A percentile compares a stretch with the other conserved stretches of the same genome.
These are phyloP conservation scores for Poa pratensis DNA, from an alignment of 176 grass and related monocot genomes.

Conservation along the genomic window DNA sequence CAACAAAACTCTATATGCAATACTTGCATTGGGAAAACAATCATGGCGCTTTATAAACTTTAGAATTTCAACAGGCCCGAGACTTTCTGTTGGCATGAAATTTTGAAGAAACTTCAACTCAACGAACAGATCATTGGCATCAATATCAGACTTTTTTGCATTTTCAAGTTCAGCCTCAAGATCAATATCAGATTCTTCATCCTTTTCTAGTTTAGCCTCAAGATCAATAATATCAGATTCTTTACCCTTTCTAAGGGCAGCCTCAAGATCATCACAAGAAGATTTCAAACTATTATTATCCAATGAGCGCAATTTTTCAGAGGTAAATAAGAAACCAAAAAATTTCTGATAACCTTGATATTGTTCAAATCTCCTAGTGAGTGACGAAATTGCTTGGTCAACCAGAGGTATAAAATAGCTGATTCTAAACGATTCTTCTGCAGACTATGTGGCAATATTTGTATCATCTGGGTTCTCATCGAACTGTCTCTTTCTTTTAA, in stretches of 20 bases:
- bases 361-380: neutral
- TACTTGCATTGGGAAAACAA: too few relatives aligned
- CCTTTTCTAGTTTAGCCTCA: too few relatives aligned
- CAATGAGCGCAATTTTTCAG: neutral
- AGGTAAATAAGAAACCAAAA: slow-evolving; percentile 7
- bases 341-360: neutral
- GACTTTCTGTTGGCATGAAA: too few relatives aligned
- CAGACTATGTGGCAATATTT: neutral
- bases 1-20: too few relatives aligned
- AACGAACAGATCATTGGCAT: too few relatives aligned
- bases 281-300: neutral
- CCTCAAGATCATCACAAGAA: neutral
- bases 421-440: neutral
- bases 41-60: too few relatives aligned
- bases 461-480: too few relatives aligned
- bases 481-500: neutral
- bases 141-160: too few relatives aligned
- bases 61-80: too few relatives aligned
- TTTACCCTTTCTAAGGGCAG: neutral
- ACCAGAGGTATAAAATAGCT: neutral
- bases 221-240: neutral
- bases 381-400: neutral
- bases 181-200: too few relatives aligned
- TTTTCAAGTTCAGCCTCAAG: too few relatives aligned
- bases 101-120: too few relatives aligned